Evolutionary conservation across 2,329 filamentous ascomycete species (phyloP).

Genomic region (Cryphonectria naterciae): DNA sequence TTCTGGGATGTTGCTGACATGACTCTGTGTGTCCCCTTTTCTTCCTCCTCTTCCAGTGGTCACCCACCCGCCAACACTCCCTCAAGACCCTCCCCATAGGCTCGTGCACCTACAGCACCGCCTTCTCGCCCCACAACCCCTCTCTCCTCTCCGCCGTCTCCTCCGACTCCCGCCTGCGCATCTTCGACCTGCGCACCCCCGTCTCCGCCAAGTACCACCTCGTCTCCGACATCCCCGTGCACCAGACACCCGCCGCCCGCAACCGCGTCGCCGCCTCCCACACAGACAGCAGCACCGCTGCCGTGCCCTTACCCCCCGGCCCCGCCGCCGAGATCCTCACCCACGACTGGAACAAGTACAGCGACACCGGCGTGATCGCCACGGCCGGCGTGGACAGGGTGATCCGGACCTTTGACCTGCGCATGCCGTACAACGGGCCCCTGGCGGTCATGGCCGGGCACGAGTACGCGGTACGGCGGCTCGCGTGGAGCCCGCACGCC

Average conservation of each 20-base stretch:
- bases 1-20: neutral
- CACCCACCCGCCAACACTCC: conserved; percentile 73
- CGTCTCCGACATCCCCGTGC: conserved; percentile 80
- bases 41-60: conserved; percentile 64
- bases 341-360: conserved; percentile 99
- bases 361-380: conserved; percentile 74
- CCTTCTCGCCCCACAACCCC: conserved; percentile 87
- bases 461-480: conserved; percentile 82
- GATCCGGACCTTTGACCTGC: conserved; percentile 88
- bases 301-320: conserved; percentile 39
- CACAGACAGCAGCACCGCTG: conserved; percentile 21
- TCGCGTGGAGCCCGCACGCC: conserved; percentile 95
- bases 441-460: conserved; percentile 79
- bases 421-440: conserved; percentile 74
- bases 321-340: conserved; percentile 84
- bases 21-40: neutral
- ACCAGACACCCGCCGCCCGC: conserved; percentile 60
- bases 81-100: conserved; percentile 88
- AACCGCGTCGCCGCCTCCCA: conserved; percentile 39
- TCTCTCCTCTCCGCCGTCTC: conserved; percentile 85
- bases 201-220: conserved; percentile 87
- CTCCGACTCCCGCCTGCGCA: conserved; percentile 83
- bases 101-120: conserved; percentile 90
- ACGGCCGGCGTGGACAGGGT: conserved; percentile 86
- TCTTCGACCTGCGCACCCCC: conserved; percentile 91